Evolutionary conservation across 495 filamentous ascomycete genomes (phyloP).

Genomic region (Aeminium ludgeri): DNA sequence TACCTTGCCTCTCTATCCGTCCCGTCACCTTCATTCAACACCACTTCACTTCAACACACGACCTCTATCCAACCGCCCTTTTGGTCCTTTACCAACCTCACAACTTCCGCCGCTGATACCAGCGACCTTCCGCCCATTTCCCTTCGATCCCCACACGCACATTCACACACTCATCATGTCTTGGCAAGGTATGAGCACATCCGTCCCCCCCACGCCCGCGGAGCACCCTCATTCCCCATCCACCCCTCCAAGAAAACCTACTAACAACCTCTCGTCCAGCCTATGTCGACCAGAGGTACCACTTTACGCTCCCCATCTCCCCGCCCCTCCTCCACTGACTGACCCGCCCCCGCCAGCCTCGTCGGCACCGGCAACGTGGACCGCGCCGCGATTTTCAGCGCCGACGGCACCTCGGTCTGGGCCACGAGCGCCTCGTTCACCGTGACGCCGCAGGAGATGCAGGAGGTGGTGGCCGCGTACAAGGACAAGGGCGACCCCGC

Average conservation of each 20-base stretch:
- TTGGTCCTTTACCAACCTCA: too few species aligned
- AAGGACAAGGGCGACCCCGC: constrained; percentile 32
- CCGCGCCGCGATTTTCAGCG: constrained; percentile 73
- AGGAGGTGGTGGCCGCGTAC: constrained; percentile 34
- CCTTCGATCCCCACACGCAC: too few species aligned
- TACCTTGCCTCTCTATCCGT: too few species aligned
- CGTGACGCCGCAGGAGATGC: constrained; percentile 44
- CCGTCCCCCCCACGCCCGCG: background rate
- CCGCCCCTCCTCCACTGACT: constrained; percentile 1
- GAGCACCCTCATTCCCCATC: background rate
- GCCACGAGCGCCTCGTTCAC: constrained; percentile 52
- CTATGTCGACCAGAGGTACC: constrained; percentile 51
- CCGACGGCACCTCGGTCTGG: constrained; percentile 68
- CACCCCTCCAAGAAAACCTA: background rate
- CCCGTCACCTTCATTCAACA: too few species aligned
- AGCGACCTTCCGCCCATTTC: too few species aligned
- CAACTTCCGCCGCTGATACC: too few species aligned
- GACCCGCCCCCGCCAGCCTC: constrained; percentile 35
- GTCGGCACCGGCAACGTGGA: constrained; percentile 70
- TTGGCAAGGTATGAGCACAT: constrained; percentile 16
- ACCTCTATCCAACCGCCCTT: too few species aligned
- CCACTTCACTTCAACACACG: too few species aligned
- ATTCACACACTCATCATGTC: too few species aligned
- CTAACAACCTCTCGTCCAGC: constrained; percentile 25
- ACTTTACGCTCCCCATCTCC: background rate